These are phyloP conservation scores for Lipomyces lipofer DNA, from an alignment of 805 yeast genomes.

Conservation along the genomic window DNA sequence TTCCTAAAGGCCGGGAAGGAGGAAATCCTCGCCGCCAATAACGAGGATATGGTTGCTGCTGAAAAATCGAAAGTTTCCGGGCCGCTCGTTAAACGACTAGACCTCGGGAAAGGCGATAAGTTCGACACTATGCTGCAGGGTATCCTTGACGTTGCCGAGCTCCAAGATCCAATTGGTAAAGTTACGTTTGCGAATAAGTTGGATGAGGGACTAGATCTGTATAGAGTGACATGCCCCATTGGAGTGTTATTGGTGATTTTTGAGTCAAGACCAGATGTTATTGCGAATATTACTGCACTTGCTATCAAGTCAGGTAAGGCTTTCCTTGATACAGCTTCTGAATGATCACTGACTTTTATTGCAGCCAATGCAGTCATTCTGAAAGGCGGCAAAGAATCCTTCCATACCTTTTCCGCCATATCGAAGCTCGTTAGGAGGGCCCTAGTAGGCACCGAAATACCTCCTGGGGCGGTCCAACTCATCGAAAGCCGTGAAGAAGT, in stretches of 20 bases:
- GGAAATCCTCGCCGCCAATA: slow-evolving; percentile 69
- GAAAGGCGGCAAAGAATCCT: slow-evolving; percentile 95
- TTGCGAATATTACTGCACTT: slow-evolving; percentile 93
- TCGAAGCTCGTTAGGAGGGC: slow-evolving; percentile 62
- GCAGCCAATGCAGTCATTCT: slow-evolving; percentile 74
- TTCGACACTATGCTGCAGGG: slow-evolving; percentile 95
- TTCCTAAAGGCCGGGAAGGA: slow-evolving; percentile 61
- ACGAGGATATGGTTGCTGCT: slow-evolving; percentile 69
- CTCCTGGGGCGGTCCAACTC: slow-evolving; percentile 78
- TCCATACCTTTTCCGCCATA: slow-evolving; percentile 80
- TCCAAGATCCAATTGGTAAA: slow-evolving; percentile 93
- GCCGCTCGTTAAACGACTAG: slow-evolving; percentile 80
- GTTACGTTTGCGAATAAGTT: slow-evolving; percentile 77
- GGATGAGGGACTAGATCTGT: slow-evolving; percentile 85
- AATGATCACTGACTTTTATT: not conserved
- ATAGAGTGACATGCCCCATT: slow-evolving; percentile 86
- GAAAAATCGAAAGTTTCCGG: slow-evolving; percentile 45
- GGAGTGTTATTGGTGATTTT: slow-evolving; percentile 91
- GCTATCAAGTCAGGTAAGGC: slow-evolving; percentile 87
- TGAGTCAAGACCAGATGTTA: slow-evolving; percentile 97
- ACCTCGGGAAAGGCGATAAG: slow-evolving; percentile 77
- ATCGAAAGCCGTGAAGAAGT: slow-evolving; percentile 90
- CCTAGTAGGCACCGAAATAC: slow-evolving; percentile 72
- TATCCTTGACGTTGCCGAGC: slow-evolving; percentile 80
- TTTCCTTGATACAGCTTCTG: not conserved